Conservation (phyloP, 2,329 filamentous ascomycete species). For the Metarhizium humberi region DNA sequence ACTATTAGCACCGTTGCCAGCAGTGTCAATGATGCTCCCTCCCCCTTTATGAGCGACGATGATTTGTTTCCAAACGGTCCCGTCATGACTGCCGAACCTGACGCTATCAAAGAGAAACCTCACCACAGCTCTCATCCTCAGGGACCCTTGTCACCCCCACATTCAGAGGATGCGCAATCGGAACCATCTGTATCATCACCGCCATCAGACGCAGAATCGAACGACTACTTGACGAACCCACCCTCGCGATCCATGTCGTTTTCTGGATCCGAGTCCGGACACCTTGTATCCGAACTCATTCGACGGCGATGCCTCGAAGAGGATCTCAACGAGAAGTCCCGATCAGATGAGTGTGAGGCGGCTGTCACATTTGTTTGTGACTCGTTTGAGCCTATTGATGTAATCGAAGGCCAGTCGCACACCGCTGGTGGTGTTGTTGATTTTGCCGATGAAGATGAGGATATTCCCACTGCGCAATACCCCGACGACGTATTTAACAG, state of each 20-base stretch:
- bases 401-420: constrained; percentile 18
- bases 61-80: constrained; percentile 21
- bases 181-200: constrained; percentile 30
- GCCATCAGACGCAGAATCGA: constrained; percentile 23
- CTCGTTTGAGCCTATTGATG: constrained; percentile 29
- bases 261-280: constrained; percentile 39
- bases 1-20: constrained; percentile 28
- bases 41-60: constrained; percentile 32
- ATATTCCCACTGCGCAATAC: constrained; percentile 29
- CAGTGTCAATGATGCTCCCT: constrained; percentile 27
- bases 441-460: constrained; percentile 21
- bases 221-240: constrained; percentile 25
- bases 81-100: constrained; percentile 37
- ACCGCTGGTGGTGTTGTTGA: constrained; percentile 22
- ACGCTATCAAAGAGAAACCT: constrained; percentile 16
- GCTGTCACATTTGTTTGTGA: constrained; percentile 36
- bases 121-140: constrained; percentile 10
- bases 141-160: constrained; percentile 29
- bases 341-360: constrained; percentile 35
- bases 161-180: constrained; percentile 40
- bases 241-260: constrained; percentile 42
- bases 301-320: constrained; percentile 22
- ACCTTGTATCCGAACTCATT: constrained; percentile 21
- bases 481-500: constrained; percentile 27
- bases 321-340: constrained; percentile 36